Percentiles rank a stretch among this genome's conserved stretches.
Evolutionary conservation across 805 yeast species (phyloP).

Genomic region (Tetrapisispora pingtungensis): DNA sequence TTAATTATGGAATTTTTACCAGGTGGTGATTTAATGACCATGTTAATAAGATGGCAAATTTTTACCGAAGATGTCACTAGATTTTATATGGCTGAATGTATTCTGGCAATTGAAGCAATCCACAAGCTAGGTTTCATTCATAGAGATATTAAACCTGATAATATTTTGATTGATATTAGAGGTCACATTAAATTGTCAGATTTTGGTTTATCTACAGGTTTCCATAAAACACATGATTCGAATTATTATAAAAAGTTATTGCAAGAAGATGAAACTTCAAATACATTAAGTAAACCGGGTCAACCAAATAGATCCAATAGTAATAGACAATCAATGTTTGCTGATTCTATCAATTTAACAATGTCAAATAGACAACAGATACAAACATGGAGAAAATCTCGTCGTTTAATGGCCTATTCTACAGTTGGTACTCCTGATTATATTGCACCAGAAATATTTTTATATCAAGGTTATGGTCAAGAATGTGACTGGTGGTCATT

Average conservation of each 20-base stretch:
- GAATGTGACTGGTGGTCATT: slow-evolving; percentile 98
- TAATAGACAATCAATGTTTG: slow-evolving; percentile 71
- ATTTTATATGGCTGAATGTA: slow-evolving; percentile 94
- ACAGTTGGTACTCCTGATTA: slow-evolving; percentile 96
- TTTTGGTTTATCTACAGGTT: slow-evolving; percentile 84
- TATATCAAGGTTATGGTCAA: slow-evolving; percentile 91
- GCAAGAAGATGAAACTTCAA: slow-evolving; percentile 44
- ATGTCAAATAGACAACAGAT: slow-evolving; percentile 91
- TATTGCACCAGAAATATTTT: slow-evolving; percentile 89
- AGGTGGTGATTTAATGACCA: slow-evolving; percentile 86
- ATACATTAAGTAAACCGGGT: slow-evolving; percentile 30
- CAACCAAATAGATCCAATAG: slow-evolving; percentile 24
- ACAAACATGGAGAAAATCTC: slow-evolving; percentile 90
- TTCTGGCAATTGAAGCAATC: slow-evolving; percentile 86
- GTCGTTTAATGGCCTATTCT: slow-evolving; percentile 89
- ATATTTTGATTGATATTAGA: slow-evolving; percentile 74
- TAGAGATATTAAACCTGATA: slow-evolving; percentile 96
- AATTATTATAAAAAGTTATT: slow-evolving; percentile 74
- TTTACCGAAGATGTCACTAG: slow-evolving; percentile 89
- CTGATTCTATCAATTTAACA: slow-evolving; percentile 89
- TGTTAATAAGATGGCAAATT: slow-evolving; percentile 89
- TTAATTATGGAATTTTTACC: slow-evolving; percentile 91
- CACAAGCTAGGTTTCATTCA: slow-evolving; percentile 92
- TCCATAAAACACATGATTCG: slow-evolving; percentile 87
- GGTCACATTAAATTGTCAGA: slow-evolving; percentile 78